A percentile compares a stretch with the other conserved stretches of the same genome.
Conservation (phyloP, 805 yeast species). For the Candida mattraensis region DNA sequence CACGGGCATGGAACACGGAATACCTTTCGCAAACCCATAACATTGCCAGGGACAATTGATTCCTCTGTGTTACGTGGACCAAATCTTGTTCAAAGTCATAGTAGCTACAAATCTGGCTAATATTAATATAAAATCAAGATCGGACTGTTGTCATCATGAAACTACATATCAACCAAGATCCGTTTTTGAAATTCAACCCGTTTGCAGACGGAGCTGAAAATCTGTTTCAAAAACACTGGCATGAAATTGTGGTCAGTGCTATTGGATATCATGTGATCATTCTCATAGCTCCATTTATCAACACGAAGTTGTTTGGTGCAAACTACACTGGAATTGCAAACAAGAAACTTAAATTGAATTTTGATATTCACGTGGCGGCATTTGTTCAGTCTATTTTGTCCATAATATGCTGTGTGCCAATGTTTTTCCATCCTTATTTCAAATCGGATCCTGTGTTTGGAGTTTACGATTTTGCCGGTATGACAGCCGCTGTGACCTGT, state of each 20-base stretch:
- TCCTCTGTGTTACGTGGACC: too few relatives aligned
- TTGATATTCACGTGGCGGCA: conserved; percentile 88
- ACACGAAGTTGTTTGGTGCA: conserved; percentile 49
- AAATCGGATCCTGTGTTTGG: conserved; percentile 58
- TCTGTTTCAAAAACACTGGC: conserved; percentile 58
- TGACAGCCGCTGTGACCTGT: conserved; percentile 66
- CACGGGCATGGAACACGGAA: too few relatives aligned
- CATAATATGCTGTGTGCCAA: conserved; percentile 57
- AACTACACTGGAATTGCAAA: conserved; percentile 49
- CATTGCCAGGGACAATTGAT: too few relatives aligned
- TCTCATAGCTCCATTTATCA: conserved; percentile 50
- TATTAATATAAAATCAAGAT: neutral
- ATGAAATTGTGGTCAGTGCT: conserved; percentile 66
- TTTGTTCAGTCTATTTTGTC: conserved; percentile 79
- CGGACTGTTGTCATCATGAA: neutral
- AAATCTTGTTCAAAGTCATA: too few relatives aligned
- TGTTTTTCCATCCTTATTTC: conserved; percentile 57
- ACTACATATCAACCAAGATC: conserved; percentile 36
- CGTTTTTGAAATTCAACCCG: conserved; percentile 44
- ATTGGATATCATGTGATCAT: conserved; percentile 59
- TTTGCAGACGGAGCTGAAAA: conserved; percentile 46
- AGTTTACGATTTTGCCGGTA: conserved; percentile 70
- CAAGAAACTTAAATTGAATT: conserved; percentile 58
- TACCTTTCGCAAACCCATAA: too few relatives aligned
- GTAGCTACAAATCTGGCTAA: too few relatives aligned